Conservation (phyloP, 495 filamentous ascomycete species). For the Physcia stellaris region DNA sequence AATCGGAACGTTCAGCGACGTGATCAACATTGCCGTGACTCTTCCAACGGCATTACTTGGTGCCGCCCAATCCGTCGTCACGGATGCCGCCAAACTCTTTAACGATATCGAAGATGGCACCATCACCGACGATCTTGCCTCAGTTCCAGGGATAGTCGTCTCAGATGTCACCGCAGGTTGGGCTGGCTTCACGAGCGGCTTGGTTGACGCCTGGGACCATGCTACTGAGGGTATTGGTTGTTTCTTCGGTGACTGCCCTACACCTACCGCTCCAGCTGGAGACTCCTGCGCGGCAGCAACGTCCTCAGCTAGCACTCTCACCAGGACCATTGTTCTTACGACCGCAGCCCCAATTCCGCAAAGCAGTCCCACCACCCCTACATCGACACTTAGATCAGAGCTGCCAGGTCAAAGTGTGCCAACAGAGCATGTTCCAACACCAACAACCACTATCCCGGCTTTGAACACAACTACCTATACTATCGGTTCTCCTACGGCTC, state of each 20-base stretch:
- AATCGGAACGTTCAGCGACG: background rate
- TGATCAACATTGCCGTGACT: background rate
- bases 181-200: slow-evolving; percentile 5
- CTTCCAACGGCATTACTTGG: slow-evolving; percentile 3
- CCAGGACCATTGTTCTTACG: no score
- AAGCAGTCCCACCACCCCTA: no score
- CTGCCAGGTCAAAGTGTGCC: no score
- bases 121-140: slow-evolving; percentile 3
- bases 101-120: slow-evolving; percentile 10
- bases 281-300: no score
- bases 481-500: no score
- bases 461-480: no score
- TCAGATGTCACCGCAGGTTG: slow-evolving; percentile 4
- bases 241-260: slow-evolving; percentile 4
- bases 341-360: no score
- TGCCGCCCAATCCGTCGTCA: slow-evolving; percentile 1
- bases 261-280: no score
- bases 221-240: background rate
- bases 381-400: no score
- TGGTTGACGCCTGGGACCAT: slow-evolving; percentile 3
- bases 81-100: slow-evolving; percentile 3
- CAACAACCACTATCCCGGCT: no score
- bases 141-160: slow-evolving; percentile 4
- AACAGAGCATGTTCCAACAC: no score
- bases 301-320: no score